A percentile compares a stretch with the other conserved stretches of the same genome.
These are phyloP conservation scores for Apophysomyces sp. DNA, from an alignment of 371 early-diverging fungal species.

Conservation along the genomic window DNA sequence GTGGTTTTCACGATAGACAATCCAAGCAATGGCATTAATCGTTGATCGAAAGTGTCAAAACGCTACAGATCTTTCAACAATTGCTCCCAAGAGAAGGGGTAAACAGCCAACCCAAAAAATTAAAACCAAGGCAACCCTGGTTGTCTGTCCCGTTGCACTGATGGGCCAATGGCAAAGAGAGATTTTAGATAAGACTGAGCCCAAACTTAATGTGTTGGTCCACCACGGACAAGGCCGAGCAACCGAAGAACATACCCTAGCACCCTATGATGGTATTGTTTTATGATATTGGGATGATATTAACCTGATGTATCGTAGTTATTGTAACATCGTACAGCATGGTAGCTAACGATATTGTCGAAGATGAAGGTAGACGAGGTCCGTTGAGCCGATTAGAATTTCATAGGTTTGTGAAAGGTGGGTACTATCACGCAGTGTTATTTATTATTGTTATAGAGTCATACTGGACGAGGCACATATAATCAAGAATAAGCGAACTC, in stretches of 20 bases:
- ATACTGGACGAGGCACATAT: conserved; percentile 91
- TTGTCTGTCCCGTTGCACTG: conserved; percentile 63
- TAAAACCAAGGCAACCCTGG: conserved; percentile 51
- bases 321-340: conserved; percentile 40
- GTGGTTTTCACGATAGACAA: conserved; percentile 42
- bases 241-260: conserved; percentile 30
- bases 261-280: conserved; percentile 37
- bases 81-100: neutral
- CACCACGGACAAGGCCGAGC: conserved; percentile 52
- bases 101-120: conserved; percentile 3
- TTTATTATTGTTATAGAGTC: conserved; percentile 22
- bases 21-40: conserved; percentile 80
- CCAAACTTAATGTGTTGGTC: conserved; percentile 48
- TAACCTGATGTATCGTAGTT: conserved; percentile 15
- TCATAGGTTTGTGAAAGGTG: conserved; percentile 27
- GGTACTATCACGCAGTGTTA: neutral
- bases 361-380: conserved; percentile 1
- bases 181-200: conserved; percentile 46
- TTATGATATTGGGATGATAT: neutral
- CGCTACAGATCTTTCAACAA: conserved; percentile 5
- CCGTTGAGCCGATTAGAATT: conserved; percentile 28
- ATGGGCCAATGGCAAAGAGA: conserved; percentile 70
- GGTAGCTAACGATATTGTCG: conserved; percentile 11
- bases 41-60: conserved; percentile 43
- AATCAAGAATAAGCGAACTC: conserved; percentile 75